Base-by-base conservation (phyloP, 2,329 filamentous ascomycete genomes). In the Pestalotiopsis fici region DNA sequence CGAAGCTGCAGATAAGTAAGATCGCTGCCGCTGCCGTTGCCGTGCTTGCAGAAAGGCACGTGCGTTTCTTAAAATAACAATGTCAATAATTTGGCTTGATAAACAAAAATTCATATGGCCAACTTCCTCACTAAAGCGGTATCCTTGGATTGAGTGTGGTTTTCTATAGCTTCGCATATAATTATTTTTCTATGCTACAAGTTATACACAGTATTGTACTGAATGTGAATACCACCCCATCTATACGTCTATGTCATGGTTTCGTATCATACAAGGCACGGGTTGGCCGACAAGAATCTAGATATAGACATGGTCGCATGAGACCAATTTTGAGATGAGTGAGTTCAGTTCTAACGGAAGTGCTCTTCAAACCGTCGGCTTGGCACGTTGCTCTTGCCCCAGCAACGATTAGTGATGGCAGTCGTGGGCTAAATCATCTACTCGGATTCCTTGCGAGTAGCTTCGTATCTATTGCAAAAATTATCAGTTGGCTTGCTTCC, bases 401-500 rank as follows among this genome's bases (percentile, higher is more conserved):
- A 35, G 31, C 31, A 11, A 35, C 31, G 31, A 11, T 35, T 50
- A 18, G n/a, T 9, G 18, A 11, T n/a, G 18, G n/a, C 4, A 50
- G 43, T n/a, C 21, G 18, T 50, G 4, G 7, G 9, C n/a, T 50
- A 9, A n/a, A n/a, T 21, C 11, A 21, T 18, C 11, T 39, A 64
- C 68, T 74, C 73, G n/a, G 56, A 64, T 25, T 87, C 83, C 76
- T 85, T 89, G 62, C 79, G 86, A 4, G 86, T 88, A 35, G 91
- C 86, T 81, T 93, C 91, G 71, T 93, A 88, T 75, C 86, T 88
- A 21, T 43, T 21, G 69, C 31, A 66, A 28, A 66, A 43, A 50
- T 59, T 27, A 76, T 85, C 75, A 84, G 81, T 12, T 7, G 35
- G 43, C 5, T 59, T 3, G 27, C 7, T 9, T 27, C 9, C 37